Evolutionary conservation across 345 rosid genomes (phyloP), one percentile per base, ranked within the genome.

Genomic region (Punica granatum): DNA sequence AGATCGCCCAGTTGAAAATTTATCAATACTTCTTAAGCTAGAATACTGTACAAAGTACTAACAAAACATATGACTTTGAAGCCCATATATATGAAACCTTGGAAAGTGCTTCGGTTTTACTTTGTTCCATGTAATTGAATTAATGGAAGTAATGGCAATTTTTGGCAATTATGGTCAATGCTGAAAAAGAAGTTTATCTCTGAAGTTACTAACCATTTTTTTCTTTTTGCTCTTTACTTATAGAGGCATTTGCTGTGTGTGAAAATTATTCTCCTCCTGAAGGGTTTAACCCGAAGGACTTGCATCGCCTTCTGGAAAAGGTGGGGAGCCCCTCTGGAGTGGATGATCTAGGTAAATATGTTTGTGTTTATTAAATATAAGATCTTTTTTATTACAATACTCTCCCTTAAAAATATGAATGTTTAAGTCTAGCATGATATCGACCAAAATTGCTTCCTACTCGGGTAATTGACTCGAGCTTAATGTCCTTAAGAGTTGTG

Each of bases 171-270:
- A 48, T n/a, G n/a, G n/a, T 48, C 53, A 60, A 16, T 60, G 23
- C 64, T 58, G 18, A 33, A 58, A 58, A 32, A 32, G 37, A 4
- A 31, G 14, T 6, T 23, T 31, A 31, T 36, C 11, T 31, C 12
- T 16, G 6, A 36, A 60, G 23, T 60, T 39, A 31, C 64, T 16
- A 49, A 18, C 4, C 25, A 11, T 42, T 51, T 21, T 18, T 60
- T 13, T 0, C 32, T 16, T n/a, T 31, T 14, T 43, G 6, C 34
- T 61, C 12, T 60, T 39, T 25, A 18, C 35, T 31, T 44, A 66
- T 82, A 91, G 98, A 94, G 90, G 97, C 99, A 64, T 94, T 94
- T 70, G 96, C 96, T 8, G 93, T 89, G 46, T 94, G 98, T 49
- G 99, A 94, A 68, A 94, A 94, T 73, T 91, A 88, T 83, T 82